phyloP scores from a whole-genome alignment of 768 basidiomycete species.

The Rubroboletus pulcherrimus region DNA sequence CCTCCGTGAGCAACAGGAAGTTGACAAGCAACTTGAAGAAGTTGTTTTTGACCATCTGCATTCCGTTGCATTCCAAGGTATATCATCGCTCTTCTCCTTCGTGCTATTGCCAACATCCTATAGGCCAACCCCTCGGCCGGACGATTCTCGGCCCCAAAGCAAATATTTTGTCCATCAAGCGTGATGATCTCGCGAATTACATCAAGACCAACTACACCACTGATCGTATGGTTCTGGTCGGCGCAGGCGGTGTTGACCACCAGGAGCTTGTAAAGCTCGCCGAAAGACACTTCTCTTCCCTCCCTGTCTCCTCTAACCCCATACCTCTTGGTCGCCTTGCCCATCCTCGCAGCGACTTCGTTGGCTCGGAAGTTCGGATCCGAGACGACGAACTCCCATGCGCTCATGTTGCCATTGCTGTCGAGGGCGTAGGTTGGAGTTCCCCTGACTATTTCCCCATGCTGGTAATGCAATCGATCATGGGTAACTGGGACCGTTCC shows the following conservation, averaged over 20 bases:
- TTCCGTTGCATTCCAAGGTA: constrained; percentile 94
- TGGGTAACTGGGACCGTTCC: constrained; percentile 99
- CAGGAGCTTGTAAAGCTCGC: constrained; percentile 90
- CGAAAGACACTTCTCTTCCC: constrained; percentile 84
- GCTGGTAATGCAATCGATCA: constrained; percentile 96
- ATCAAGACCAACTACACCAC: constrained; percentile 98
- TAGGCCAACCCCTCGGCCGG: constrained; percentile 92
- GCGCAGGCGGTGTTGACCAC: constrained; percentile 94
- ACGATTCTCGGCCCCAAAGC: constrained; percentile 96
- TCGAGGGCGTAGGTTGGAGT: constrained; percentile 97
- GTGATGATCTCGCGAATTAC: constrained; percentile 83
- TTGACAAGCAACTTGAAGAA: constrained; percentile 97
- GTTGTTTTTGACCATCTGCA: constrained; percentile 99
- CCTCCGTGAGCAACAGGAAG: constrained; percentile 95
- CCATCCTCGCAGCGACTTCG: constrained; percentile 75
- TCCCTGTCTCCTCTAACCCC: constrained; percentile 85
- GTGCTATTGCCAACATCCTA: constrained; percentile 5
- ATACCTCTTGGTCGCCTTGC: constrained; percentile 81
- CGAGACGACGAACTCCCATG: constrained; percentile 89
- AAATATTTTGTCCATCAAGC: constrained; percentile 94
- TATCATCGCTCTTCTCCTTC: constrained; percentile 1
- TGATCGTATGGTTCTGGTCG: constrained; percentile 98
- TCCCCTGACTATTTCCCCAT: constrained; percentile 99
- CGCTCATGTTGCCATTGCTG: constrained; percentile 92
- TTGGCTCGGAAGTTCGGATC: constrained; percentile 93